Evolutionary conservation across 2,329 filamentous ascomycete species (phyloP).

Genomic region (Nemania sp.): DNA sequence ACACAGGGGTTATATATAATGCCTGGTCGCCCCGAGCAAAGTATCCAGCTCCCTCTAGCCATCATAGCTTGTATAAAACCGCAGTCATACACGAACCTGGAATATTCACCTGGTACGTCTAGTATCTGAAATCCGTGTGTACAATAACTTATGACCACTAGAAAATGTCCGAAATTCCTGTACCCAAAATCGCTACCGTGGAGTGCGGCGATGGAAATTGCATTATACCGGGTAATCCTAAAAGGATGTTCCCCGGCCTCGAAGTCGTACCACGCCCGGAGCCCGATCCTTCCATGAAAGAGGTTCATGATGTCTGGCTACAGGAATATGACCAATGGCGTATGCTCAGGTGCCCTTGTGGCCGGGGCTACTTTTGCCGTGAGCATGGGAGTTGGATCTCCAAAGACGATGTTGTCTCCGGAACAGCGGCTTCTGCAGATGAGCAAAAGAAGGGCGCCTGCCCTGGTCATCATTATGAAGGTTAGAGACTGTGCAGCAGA

Average conservation of each 20-base stretch:
- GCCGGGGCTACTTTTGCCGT: constrained; percentile 10
- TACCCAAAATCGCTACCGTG: not conserved
- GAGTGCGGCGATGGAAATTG: not conserved
- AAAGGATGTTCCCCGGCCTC: not conserved
- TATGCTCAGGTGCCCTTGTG: not conserved
- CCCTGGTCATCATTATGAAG: constrained; percentile 6
- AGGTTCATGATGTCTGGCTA: constrained; percentile 1
- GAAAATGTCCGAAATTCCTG: too few species aligned
- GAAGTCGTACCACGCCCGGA: constrained; percentile 1
- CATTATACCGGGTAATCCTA: not conserved
- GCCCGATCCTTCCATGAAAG: not conserved
- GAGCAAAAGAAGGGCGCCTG: constrained; percentile 10
- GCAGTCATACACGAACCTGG: not conserved
- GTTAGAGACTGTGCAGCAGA: not conserved
- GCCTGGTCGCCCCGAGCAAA: not conserved
- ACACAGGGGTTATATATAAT: not conserved
- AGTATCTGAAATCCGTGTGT: not conserved
- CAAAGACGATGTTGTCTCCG: not conserved
- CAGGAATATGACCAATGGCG: constrained; percentile 8
- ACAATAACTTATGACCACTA: not conserved
- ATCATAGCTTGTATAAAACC: not conserved
- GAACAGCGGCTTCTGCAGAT: not conserved
- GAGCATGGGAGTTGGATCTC: constrained; percentile 12
- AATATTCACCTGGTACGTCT: not conserved
- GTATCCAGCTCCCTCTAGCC: not conserved